Evolutionary conservation across 108 stramenopile genomes (phyloP), one percentile per base, ranked within the genome.

Genomic region (Discostella pseudostelligera): DNA sequence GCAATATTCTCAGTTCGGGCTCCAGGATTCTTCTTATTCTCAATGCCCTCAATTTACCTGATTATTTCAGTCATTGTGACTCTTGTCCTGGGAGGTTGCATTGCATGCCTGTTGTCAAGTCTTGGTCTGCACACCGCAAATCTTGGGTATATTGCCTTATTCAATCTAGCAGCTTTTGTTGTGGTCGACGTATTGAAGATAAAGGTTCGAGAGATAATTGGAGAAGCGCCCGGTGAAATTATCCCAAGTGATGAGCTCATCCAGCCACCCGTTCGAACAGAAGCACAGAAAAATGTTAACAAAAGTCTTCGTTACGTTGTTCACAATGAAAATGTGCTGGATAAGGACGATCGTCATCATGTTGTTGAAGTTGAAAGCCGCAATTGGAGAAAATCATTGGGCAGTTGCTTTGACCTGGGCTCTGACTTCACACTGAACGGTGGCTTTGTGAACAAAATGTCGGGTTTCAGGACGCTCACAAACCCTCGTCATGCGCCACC

Each of bases 1-100:
- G 67, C 63, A 47, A 87, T 87, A 21, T 87, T 87, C 48, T 82
- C 81, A 13, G 83, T 81, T 13, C 65, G 83, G 13, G 78, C 83
- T 13, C 76, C 81, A 32, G 46, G 69, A 5, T 87, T 79, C 56
- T 76, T 87, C 39, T 61, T 68, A 25, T 17, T 47, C 0, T 81
- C 79, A 4, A 47, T 39, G 2, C 72, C 78, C 16, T 83, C 80
- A 1, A 42, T 67, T 25, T 60, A 62, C 13, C 59, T 83, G 53
- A 46, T 84, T 39, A 17, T 76, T 1, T 83, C 83, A 47, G 83
- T 85, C 4, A 11, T 81, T 21, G 16, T 57, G 4, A 85, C 81
- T 39, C 73, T 70, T 14, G 56, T 79, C 32, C 26, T 70, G 17
- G 79, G 81, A 17, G 57, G 50, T 14, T 29, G 84, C 10, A 67